Percentiles rank a stretch among this genome's conserved stretches.
Evolutionary conservation across 257 asterid species (phyloP).

Genomic region (Agastache rugosa): DNA sequence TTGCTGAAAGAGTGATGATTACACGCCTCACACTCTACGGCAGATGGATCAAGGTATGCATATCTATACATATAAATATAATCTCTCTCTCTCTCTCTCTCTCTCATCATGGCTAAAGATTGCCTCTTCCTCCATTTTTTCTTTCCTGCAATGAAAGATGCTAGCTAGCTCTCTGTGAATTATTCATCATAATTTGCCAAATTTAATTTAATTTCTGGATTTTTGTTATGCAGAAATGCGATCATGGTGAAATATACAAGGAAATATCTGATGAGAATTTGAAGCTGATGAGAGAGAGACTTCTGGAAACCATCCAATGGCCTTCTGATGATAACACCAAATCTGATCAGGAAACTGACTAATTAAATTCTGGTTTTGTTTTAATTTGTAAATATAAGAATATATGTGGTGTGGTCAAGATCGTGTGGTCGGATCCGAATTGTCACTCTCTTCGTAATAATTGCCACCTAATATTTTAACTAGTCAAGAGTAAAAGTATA

Average conservation of each 20-base stretch:
- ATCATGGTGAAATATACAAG: conserved; percentile 61
- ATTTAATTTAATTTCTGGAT: too few species aligned
- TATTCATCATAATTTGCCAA: background rate
- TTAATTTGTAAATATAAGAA: background rate
- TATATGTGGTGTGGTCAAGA: background rate
- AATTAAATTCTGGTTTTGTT: background rate
- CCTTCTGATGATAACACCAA: conserved; percentile 54
- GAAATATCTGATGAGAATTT: conserved; percentile 64
- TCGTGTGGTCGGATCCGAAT: too few species aligned
- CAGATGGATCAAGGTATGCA: conserved; percentile 70
- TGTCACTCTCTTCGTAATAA: too few species aligned
- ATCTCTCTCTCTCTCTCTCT: background rate
- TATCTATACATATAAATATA: background rate
- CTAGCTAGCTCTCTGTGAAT: background rate
- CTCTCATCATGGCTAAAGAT: too few species aligned
- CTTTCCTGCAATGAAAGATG: background rate
- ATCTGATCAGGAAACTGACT: conserved; percentile 26
- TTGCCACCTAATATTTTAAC: too few species aligned
- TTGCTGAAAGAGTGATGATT: conserved; percentile 81
- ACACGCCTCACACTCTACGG: conserved; percentile 70
- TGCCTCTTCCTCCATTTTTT: too few species aligned
- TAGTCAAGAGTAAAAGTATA: too few species aligned
- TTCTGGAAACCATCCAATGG: conserved; percentile 63
- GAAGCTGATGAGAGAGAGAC: conserved; percentile 73
- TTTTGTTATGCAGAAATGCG: conserved; percentile 50